Base-by-base conservation (phyloP, 2,329 filamentous ascomycete species). In the Phaeoacremonium minimum region DNA sequence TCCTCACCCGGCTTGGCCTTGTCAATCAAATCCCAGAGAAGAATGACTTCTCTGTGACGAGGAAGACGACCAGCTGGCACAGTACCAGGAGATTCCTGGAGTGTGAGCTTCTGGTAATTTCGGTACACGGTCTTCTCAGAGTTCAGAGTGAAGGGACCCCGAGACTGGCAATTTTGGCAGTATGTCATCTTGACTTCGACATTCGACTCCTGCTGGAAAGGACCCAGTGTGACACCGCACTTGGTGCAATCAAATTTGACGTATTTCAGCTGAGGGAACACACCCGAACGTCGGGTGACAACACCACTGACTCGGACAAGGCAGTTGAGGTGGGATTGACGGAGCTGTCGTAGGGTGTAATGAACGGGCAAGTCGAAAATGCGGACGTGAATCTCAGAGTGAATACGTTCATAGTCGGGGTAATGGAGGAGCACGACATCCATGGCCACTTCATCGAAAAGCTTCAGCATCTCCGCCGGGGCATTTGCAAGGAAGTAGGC, bases 171-270 rank as follows among this genome's bases (percentile, higher is more conserved):
- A 58, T 87, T 93, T 57, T 96, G 91, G 58, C 93, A 98, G 69
- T 87, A 98, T 1, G 86, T 87, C 50, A 98, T 87, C 65, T 91
- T 95, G 56, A 98, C 90, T 61, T 98, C 93, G 30, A 90, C 83
- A 44, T 93, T 95, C 29, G 91, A 93, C 66, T 98, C 93, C 55
- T 98, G 93, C 56, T 95, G 91, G 69, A 96, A 98, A 14, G 93
- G 93, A 2, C 93, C 93, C 4, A 98, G 76, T 1, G 89, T 95
- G 31, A 87, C 77, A 43, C 87, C 87, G 53, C 93, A 98, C 66
- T 96, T 98, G 40, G 73, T 80, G 65, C 93, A 98, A 66, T 96
- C 87, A 56, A 98, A 97, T 66, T 96, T 95, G 66, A 98, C 87
- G 61, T 97, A 96, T 62, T 97, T 97, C 43, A 98, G 72, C 66